Evolutionary conservation across 371 early-diverging fungal genomes (phyloP).

Genomic region (Mortierella sp.): DNA sequence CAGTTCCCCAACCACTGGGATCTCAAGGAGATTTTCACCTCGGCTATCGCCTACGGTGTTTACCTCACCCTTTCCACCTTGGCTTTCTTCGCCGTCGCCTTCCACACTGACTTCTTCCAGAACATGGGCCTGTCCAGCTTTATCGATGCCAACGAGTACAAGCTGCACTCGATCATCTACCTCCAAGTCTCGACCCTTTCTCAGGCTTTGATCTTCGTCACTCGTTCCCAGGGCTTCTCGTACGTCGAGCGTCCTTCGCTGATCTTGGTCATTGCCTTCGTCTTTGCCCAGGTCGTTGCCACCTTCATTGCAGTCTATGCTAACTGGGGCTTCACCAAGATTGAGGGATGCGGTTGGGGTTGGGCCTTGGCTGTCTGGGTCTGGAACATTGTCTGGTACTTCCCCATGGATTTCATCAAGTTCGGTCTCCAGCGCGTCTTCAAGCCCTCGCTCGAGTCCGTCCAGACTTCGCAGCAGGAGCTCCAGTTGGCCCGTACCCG

Average conservation of each 20-base stretch:
- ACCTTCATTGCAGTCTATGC: slow-evolving; percentile 72
- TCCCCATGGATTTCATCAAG: slow-evolving; percentile 80
- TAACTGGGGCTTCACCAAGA: slow-evolving; percentile 69
- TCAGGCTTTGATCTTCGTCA: slow-evolving; percentile 70
- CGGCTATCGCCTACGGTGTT: slow-evolving; percentile 64
- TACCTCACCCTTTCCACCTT: slow-evolving; percentile 67
- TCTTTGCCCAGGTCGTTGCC: slow-evolving; percentile 67
- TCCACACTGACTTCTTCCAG: slow-evolving; percentile 59
- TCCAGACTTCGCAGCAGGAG: slow-evolving; percentile 53
- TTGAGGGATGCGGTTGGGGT: slow-evolving; percentile 67
- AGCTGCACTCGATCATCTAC: slow-evolving; percentile 67
- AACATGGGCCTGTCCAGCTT: slow-evolving; percentile 56
- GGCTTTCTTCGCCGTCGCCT: slow-evolving; percentile 57
- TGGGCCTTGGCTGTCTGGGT: slow-evolving; percentile 78
- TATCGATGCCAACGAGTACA: slow-evolving; percentile 55
- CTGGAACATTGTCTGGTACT: slow-evolving; percentile 83
- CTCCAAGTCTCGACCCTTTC: slow-evolving; percentile 69
- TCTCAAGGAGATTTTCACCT: slow-evolving; percentile 65
- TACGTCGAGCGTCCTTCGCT: slow-evolving; percentile 67
- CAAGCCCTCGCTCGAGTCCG: slow-evolving; percentile 61
- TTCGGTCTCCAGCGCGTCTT: slow-evolving; percentile 71
- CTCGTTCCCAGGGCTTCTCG: slow-evolving; percentile 71
- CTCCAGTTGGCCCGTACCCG: slow-evolving; percentile 62
- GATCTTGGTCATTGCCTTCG: slow-evolving; percentile 63
- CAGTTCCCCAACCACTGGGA: slow-evolving; percentile 69